Conservation (phyloP, 257 asterid genomes). For the Echites panduratus region DNA sequence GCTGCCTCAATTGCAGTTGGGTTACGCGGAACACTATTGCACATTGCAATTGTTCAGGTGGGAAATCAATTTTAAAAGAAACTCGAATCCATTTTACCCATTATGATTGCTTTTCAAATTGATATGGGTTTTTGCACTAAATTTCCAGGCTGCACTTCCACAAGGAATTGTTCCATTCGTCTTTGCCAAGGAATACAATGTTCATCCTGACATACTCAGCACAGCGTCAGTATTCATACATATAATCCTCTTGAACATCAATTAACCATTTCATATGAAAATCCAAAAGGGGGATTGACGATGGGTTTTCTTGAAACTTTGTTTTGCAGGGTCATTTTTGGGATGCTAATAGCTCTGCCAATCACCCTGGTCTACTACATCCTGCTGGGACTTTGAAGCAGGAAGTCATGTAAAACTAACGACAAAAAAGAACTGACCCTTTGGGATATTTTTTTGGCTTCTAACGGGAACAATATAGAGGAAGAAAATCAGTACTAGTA, state of each 20-base stretch:
- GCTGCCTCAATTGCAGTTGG: conserved; percentile 41
- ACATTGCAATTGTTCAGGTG: conserved; percentile 42
- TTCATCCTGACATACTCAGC: conserved; percentile 47
- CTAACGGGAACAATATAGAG: conserved; percentile 29
- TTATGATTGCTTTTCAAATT: too few relatives aligned
- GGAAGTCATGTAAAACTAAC: conserved; percentile 14
- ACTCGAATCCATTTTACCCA: not conserved
- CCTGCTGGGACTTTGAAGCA: conserved; percentile 62
- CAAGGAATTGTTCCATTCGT: conserved; percentile 48
- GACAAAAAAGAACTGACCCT: conserved; percentile 29
- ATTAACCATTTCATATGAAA: too few relatives aligned
- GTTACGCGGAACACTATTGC: conserved; percentile 33
- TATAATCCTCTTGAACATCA: not conserved
- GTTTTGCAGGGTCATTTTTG: conserved; percentile 80
- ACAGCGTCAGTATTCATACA: conserved; percentile 49
- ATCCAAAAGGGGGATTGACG: too few relatives aligned
- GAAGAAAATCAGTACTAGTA: conserved; percentile 15
- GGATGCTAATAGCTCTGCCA: conserved; percentile 88
- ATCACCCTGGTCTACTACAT: conserved; percentile 82
- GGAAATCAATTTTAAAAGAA: not conserved
- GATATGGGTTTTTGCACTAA: not conserved
- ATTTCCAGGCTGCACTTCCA: conserved; percentile 40
- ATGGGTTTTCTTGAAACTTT: not conserved
- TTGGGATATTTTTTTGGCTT: conserved; percentile 39
- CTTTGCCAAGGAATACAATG: conserved; percentile 43